Evolutionary conservation across 2,329 filamentous ascomycete genomes (phyloP).

Genomic region (Xylariales sp.): DNA sequence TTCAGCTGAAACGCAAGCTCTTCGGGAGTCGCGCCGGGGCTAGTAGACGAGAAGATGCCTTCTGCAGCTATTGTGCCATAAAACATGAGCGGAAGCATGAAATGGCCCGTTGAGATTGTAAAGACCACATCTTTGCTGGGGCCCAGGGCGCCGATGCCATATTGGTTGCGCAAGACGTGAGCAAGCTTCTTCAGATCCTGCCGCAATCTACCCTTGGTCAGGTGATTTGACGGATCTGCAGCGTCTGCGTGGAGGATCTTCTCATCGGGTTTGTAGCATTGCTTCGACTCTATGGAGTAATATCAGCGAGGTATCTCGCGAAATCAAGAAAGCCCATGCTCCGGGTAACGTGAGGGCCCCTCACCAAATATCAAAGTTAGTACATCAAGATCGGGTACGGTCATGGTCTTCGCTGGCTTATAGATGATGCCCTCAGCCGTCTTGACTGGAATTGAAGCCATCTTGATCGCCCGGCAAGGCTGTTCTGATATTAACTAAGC

Average conservation of each 20-base stretch:
- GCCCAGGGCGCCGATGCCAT: conserved; percentile 17
- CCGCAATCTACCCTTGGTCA: conserved; percentile 49
- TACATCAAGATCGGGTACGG: conserved; percentile 36
- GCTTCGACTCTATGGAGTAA: conserved; percentile 29
- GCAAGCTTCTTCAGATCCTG: conserved; percentile 47
- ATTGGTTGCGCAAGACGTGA: conserved; percentile 43
- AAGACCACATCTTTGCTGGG: conserved; percentile 20
- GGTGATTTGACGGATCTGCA: conserved; percentile 43
- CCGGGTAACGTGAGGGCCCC: too few species aligned
- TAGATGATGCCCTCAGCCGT: conserved; percentile 33
- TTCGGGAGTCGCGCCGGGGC: conserved; percentile 17
- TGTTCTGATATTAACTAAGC: too few species aligned
- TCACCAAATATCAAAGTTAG: conserved; percentile 40
- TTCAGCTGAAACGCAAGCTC: conserved; percentile 30
- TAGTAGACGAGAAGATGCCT: conserved; percentile 22
- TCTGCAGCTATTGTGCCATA: conserved; percentile 19
- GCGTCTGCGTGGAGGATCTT: conserved; percentile 54
- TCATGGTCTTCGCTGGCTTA: conserved; percentile 23
- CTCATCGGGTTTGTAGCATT: conserved; percentile 35
- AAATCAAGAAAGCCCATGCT: too few species aligned
- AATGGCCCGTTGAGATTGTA: conserved; percentile 20
- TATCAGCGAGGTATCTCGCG: not conserved
- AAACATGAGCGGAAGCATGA: conserved; percentile 21
- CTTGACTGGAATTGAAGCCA: conserved; percentile 25
- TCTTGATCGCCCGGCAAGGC: too few species aligned